Conservation (phyloP, 2,329 filamentous ascomycete species). For the Diplodia scrobiculata region DNA sequence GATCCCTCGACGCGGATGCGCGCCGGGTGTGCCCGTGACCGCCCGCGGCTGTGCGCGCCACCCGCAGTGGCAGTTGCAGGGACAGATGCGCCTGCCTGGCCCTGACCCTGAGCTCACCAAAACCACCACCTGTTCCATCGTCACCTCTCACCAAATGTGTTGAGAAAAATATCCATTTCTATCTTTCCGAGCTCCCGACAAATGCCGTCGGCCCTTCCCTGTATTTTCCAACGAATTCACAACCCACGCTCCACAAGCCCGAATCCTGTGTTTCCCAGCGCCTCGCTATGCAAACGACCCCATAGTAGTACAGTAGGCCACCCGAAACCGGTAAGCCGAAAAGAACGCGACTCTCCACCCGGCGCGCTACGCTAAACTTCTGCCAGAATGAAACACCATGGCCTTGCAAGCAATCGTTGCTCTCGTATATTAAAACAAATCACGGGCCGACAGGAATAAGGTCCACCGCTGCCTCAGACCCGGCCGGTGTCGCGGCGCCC, state of each 20-base stretch:
- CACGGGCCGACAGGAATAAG: constrained; percentile 14
- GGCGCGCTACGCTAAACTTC: neutral
- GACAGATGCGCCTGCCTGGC: too few species aligned
- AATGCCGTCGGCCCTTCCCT: neutral
- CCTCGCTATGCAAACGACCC: constrained; percentile 22
- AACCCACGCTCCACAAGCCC: neutral
- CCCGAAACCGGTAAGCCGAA: neutral
- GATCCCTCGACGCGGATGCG: constrained; percentile 16
- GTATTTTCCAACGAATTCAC: neutral
- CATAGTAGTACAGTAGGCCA: neutral
- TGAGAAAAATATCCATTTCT: neutral
- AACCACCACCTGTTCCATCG: too few species aligned
- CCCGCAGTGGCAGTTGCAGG: too few species aligned
- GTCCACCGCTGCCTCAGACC: constrained; percentile 14
- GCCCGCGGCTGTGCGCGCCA: neutral
- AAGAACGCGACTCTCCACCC: neutral
- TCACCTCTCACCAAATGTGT: neutral
- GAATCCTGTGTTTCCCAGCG: constrained; percentile 8
- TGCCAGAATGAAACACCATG: neutral
- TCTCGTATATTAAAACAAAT: neutral
- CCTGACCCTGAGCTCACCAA: too few species aligned
- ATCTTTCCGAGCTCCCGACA: neutral
- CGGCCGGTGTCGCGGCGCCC: constrained; percentile 2
- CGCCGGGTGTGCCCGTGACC: constrained; percentile 16
- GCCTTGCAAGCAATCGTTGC: neutral